A percentile compares a stretch with the other conserved stretches of the same genome.
phyloP scores from a whole-genome alignment of 441 rosid genomes.

The Gossypium gossypioides region DNA sequence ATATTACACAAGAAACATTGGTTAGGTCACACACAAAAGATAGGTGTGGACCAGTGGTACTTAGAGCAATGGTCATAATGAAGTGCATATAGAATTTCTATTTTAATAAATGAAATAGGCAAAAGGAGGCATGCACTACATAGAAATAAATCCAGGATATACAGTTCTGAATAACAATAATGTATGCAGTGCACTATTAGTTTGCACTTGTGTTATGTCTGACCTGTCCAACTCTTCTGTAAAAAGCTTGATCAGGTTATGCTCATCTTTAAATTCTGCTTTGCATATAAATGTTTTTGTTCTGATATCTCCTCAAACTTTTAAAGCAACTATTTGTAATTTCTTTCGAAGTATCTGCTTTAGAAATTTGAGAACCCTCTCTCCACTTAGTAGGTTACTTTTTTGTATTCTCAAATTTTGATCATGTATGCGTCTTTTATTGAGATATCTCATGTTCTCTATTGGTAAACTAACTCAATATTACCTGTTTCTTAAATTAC shows the following conservation, averaged over 20 bases:
- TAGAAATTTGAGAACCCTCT: no score
- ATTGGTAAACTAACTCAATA: background rate
- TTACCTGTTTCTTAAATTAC: background rate
- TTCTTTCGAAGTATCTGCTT: no score
- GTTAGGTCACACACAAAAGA: background rate
- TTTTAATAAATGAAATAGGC: background rate
- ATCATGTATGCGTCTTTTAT: no score
- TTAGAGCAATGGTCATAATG: background rate
- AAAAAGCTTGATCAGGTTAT: no score
- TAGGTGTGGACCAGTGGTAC: background rate
- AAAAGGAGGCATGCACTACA: background rate
- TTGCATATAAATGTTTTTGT: no score
- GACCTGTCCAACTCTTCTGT: no score
- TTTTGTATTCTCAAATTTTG: no score
- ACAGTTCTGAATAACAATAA: background rate
- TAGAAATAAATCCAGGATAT: background rate
- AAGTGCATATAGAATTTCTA: background rate
- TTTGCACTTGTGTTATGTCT: background rate
- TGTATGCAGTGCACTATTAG: background rate
- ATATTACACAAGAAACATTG: background rate
- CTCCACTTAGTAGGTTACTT: no score
- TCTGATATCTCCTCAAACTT: no score
- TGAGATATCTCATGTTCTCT: no score
- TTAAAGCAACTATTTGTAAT: no score
- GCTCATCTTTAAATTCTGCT: no score